Evolutionary conservation across 106 monocot species (phyloP), one percentile per base, ranked within the genome.

Genomic region (Amphibolis antarctica): DNA sequence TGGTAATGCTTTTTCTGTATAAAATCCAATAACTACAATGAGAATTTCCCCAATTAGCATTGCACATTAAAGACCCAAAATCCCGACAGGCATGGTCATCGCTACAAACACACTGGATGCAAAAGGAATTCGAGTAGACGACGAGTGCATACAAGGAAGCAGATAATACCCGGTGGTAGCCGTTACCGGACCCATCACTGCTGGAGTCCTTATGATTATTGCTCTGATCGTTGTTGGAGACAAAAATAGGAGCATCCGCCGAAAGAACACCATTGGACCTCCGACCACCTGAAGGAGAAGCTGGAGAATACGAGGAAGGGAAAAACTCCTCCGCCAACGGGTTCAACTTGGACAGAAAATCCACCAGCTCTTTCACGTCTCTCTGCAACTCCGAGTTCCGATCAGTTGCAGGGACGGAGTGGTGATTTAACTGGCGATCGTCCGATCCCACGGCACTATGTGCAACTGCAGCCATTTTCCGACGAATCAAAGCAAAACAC

Each of bases 281-380:
- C 60, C 52, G 29, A 18, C 67, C 51, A 4, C 31, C 55, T 21
- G 12, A n/a, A n/a, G n/a, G n/a, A 12, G 53, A 47, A 60, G 46
- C 47, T 22, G 58, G 31, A 25, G 50, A 42, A 59, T 58, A 46
- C 22, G 83, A 77, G 12, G 89, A 86, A 4, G 94, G 94, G 44
- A 96, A 51, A 71, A 96, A 96, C 79, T 96, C 94, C 66, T 86
- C 78, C n/a, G 94, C 94, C 17, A 78, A 82, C 4, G 94, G 94
- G 67, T 96, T 96, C 74, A 96, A 56, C 64, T 86, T 96, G 43
- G 93, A 83, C 45, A 93, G 79, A 55, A 85, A 66, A 64, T 88
- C 83, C 22, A 85, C 84, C n/a, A 93, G 72, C 51, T 81, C 67
- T 71, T 69, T 73, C 74, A 93, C 76, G 46, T 77, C 88, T 0